Base-by-base conservation (phyloP, 2,329 filamentous ascomycete species). In the Davidsoniella virescens region DNA sequence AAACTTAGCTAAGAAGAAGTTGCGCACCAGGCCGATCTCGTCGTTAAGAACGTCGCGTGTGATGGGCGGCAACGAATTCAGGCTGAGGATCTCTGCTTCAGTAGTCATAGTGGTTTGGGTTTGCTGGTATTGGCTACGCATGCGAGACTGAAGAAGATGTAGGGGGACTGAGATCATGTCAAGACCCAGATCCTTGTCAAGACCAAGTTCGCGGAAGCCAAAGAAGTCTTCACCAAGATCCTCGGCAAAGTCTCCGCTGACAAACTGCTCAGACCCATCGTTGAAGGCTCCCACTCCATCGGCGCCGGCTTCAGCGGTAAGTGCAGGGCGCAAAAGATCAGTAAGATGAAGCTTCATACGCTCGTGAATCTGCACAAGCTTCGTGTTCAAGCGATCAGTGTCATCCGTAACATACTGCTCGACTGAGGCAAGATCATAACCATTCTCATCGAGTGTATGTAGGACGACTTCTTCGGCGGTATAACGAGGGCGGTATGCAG, bases 211-310 rank as follows among this genome's bases (percentile, higher is more conserved):
- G 62, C 87, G 88, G 75, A 98, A 96, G 25, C 92, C 92, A 60
- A 98, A 98, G 75, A 95, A 98, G 67, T 98, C 92, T 69, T 98
- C 92, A 54, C 88, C 90, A 10, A 98, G 83, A 58, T 98, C 92
- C 62, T 95, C 92, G 0, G 92, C 92, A 63, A 98, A 98, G 64
- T 98, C 92, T 54, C 92, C 92, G 43, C 85, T 87, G 44, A 95
- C 81, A 58, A 96, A 98, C 62, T 96, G 92, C 56, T 98, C 92
- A 64, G 87, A 94, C 56, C 88, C 90, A 59, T 98, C 92, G 55
- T 93, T 87, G 71, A 98, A 98, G 5, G 87, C 85, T 51, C 83
- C 84, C 4, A 82, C 87, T 36, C 88, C 92, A 61, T 96, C 92
- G 29, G 78, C 76, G 36, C 84, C 83, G 42, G 76, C 79, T 59